Evolutionary conservation across 2,329 filamentous ascomycete genomes (phyloP).

Genomic region (Diplodia seriata): DNA sequence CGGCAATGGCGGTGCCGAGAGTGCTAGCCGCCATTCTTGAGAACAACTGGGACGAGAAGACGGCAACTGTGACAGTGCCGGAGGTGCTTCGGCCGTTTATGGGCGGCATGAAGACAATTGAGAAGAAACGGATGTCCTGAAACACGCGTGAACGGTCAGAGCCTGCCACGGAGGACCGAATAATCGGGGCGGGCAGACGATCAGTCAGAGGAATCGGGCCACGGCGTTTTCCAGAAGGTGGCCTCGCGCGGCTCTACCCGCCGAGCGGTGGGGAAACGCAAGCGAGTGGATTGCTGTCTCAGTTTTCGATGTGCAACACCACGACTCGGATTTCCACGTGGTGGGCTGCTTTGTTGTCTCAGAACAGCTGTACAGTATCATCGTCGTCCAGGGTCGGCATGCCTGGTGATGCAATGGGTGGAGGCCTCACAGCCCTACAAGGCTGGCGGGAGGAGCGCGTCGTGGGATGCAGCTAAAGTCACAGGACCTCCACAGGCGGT

Average conservation of each 20-base stretch:
- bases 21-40: conserved; percentile 89
- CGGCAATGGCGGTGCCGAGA: conserved; percentile 87
- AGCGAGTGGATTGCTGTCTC: conserved; percentile 25
- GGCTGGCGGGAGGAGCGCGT: conserved; percentile 6
- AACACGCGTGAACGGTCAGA: conserved; percentile 18
- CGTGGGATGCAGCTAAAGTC: conserved; percentile 3
- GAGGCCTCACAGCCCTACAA: conserved; percentile 23
- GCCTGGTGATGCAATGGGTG: conserved; percentile 26
- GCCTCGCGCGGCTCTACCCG: conserved; percentile 23
- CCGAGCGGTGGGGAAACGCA: conserved; percentile 16
- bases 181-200: conserved; percentile 9
- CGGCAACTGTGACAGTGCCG: conserved; percentile 73
- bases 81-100: conserved; percentile 83
- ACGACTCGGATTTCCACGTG: conserved; percentile 25
- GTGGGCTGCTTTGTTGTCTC: conserved; percentile 13
- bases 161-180: conserved; percentile 18
- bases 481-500: conserved; percentile 13
- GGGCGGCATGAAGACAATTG: conserved; percentile 59
- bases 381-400: conserved; percentile 9
- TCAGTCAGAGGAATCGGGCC: conserved; percentile 8
- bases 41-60: conserved; percentile 81
- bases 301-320: conserved; percentile 19
- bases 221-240: conserved; percentile 25
- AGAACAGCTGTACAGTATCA: conserved; percentile 5
- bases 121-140: conserved; percentile 34